phyloP scores from a whole-genome alignment of 768 basidiomycete genomes.

The Kwoniella pini region DNA sequence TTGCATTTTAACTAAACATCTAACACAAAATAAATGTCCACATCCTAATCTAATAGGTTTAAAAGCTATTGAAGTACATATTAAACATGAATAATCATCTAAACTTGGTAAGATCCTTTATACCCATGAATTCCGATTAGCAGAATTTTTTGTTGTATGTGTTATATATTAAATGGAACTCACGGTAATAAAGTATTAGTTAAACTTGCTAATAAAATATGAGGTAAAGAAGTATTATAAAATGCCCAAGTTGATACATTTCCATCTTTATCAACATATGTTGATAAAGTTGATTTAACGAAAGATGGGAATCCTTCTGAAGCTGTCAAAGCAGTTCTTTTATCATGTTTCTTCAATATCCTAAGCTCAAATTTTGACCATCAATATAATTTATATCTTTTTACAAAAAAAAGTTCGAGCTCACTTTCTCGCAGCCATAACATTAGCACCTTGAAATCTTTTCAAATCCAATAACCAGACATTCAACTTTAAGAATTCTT shows the following conservation, averaged over 20 bases:
- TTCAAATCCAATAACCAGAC: conserved; percentile 76
- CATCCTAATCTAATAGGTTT: conserved; percentile 83
- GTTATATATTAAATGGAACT: conserved; percentile 3
- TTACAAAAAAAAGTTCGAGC: too few species aligned
- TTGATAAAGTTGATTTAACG: conserved; percentile 49
- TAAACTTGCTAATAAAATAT: conserved; percentile 75
- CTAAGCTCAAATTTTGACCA: conserved; percentile 6
- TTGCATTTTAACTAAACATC: conserved; percentile 85
- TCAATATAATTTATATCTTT: background rate
- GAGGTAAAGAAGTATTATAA: conserved; percentile 60
- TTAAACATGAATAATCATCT: conserved; percentile 74
- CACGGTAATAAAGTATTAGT: conserved; percentile 75
- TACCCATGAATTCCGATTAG: background rate
- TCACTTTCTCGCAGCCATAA: conserved; percentile 80
- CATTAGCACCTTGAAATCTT: conserved; percentile 81
- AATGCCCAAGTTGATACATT: conserved; percentile 53
- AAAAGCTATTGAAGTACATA: conserved; percentile 88
- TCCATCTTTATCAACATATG: conserved; percentile 38
- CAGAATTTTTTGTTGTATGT: background rate
- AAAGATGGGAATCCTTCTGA: conserved; percentile 58
- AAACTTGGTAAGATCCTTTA: conserved; percentile 48
- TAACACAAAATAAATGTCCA: conserved; percentile 62
- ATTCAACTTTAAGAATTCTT: conserved; percentile 74
- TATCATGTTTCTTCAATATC: conserved; percentile 83
- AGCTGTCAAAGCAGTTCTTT: conserved; percentile 76